Conservation (phyloP, 2,329 filamentous ascomycete species). For the Lasiodiplodia theobromae region DNA sequence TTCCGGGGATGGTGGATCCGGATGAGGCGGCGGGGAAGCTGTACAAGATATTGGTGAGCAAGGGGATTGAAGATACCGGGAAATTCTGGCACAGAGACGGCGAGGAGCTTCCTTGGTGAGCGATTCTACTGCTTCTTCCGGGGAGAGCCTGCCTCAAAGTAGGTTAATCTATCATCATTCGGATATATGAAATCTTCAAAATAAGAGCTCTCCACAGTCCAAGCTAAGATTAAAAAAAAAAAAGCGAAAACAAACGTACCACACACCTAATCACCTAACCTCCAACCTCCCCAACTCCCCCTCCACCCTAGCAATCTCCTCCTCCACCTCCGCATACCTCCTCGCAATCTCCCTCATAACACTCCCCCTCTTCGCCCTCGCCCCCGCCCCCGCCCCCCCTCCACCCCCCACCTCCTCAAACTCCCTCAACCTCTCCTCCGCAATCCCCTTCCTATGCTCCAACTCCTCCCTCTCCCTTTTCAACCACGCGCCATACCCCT, state of each 20-base stretch:
- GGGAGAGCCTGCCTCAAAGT: not conserved
- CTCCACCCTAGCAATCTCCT: constrained; percentile 45
- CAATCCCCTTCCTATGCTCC: constrained; percentile 36
- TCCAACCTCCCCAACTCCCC: constrained; percentile 40
- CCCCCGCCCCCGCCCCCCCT: constrained; percentile 37
- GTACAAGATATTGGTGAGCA: constrained; percentile 50
- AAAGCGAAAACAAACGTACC: not conserved
- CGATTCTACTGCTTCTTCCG: not conserved
- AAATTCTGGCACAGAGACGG: constrained; percentile 56
- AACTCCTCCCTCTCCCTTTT: constrained; percentile 40
- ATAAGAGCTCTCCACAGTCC: not conserved
- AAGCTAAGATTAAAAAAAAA: not conserved
- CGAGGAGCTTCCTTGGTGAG: constrained; percentile 53
- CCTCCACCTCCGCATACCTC: constrained; percentile 47
- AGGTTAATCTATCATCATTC: not conserved
- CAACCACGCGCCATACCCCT: constrained; percentile 41
- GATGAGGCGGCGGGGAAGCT: constrained; percentile 55
- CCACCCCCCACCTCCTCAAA: constrained; percentile 40
- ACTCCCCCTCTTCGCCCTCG: constrained; percentile 28
- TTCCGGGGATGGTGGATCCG: constrained; percentile 50
- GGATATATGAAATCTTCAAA: not conserved
- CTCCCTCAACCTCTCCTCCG: constrained; percentile 32
- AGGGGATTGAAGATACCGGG: constrained; percentile 51
- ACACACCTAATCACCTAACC: not conserved
- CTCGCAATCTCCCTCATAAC: constrained; percentile 49